These are phyloP conservation scores for Curvularia sp. DNA, from an alignment of 2,329 filamentous ascomycete genomes.

Conservation along the genomic window DNA sequence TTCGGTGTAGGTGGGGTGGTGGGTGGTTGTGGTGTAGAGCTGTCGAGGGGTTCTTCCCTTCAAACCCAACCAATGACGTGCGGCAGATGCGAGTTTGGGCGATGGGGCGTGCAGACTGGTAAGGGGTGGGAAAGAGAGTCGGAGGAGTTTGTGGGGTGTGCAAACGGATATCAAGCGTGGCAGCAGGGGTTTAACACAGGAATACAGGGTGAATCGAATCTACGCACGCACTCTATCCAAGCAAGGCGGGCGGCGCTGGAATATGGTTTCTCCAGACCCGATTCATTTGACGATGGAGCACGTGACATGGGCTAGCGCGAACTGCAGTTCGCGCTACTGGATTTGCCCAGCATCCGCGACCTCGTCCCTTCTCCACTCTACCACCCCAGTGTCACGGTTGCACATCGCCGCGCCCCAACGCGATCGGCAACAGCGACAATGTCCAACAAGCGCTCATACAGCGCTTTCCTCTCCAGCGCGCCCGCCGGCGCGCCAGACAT, in stretches of 20 bases:
- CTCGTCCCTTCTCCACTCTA: constrained; percentile 17
- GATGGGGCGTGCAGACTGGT: constrained; percentile 11
- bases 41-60: constrained; percentile 48
- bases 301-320: constrained; percentile 12
- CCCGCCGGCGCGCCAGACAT: constrained; percentile 20
- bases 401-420: constrained; percentile 14
- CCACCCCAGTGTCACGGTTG: constrained; percentile 18
- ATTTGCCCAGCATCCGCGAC: constrained; percentile 17
- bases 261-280: constrained; percentile 14
- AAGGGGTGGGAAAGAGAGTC: constrained; percentile 1
- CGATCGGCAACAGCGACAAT: constrained; percentile 18
- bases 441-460: constrained; percentile 30
- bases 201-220: constrained; percentile 31
- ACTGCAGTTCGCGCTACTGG: constrained; percentile 17
- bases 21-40: constrained; percentile 40
- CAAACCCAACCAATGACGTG: constrained; percentile 51
- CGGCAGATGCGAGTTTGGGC: constrained; percentile 24
- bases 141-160: constrained; percentile 20
- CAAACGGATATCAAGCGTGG: constrained; percentile 24
- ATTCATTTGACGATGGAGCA: not conserved
- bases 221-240: constrained; percentile 25
- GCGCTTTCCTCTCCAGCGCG: constrained; percentile 23
- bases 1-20: constrained; percentile 33
- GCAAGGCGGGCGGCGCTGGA: constrained; percentile 14
- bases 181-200: constrained; percentile 29